These are phyloP conservation scores for Zalaria obscura DNA, from an alignment of 2,329 filamentous ascomycete genomes.

Conservation along the genomic window DNA sequence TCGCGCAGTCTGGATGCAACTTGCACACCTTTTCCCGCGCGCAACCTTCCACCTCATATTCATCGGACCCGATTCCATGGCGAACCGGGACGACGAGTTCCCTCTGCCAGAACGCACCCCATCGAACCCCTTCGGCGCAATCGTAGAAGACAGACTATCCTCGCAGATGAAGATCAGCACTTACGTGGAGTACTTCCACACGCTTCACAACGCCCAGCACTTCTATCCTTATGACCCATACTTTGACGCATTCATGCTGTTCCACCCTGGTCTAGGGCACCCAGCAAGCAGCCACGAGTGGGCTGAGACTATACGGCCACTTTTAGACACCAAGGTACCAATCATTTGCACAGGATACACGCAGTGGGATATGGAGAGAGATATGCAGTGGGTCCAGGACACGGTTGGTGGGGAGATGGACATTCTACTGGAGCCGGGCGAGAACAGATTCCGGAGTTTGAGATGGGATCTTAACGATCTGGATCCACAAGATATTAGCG, in stretches of 20 bases:
- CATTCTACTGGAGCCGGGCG: constrained; percentile 76
- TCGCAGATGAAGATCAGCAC: constrained; percentile 92
- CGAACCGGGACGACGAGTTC: constrained; percentile 84
- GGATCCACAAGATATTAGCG: constrained; percentile 85
- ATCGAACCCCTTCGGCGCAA: constrained; percentile 79
- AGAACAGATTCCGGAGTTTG: constrained; percentile 87
- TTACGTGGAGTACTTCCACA: constrained; percentile 97
- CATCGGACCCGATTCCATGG: constrained; percentile 92
- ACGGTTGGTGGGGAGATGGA: constrained; percentile 85
- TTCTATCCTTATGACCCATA: constrained; percentile 96
- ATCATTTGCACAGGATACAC: constrained; percentile 94
- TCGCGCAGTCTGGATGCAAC: constrained; percentile 83
- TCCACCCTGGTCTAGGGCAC: constrained; percentile 92
- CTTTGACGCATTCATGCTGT: constrained; percentile 93
- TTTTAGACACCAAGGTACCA: constrained; percentile 90
- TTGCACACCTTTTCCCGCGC: constrained; percentile 88
- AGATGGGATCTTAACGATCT: constrained; percentile 95
- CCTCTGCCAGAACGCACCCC: constrained; percentile 77
- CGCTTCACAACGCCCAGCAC: constrained; percentile 75
- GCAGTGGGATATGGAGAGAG: constrained; percentile 83
- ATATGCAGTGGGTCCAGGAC: constrained; percentile 78
- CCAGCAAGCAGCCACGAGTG: constrained; percentile 89
- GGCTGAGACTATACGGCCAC: constrained; percentile 74
- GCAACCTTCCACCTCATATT: constrained; percentile 84
- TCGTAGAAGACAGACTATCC: constrained; percentile 82